Percentiles rank a stretch among this genome's conserved stretches.
Conservation (phyloP, 441 rosid genomes). For the Cnidoscolus chayamansa region DNA sequence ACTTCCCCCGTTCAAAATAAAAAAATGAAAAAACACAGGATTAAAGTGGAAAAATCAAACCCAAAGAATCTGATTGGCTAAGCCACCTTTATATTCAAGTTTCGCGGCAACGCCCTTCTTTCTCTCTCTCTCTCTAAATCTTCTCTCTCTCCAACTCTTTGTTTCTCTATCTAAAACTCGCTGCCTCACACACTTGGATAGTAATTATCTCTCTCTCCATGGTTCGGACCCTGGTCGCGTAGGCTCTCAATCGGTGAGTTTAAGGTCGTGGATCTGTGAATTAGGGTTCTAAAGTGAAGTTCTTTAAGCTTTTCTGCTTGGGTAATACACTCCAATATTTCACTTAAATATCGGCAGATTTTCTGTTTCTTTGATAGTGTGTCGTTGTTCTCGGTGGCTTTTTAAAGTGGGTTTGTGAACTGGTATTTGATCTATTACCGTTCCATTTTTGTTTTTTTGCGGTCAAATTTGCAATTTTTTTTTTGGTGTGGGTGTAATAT, state of each 20-base stretch:
- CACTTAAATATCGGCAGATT: background rate
- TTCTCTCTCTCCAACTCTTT: slow-evolving; percentile 17
- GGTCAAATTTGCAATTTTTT: background rate
- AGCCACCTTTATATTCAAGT: slow-evolving; percentile 73
- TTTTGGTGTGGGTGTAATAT: slow-evolving; percentile 5
- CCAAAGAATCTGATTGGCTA: slow-evolving; percentile 37
- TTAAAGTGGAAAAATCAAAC: slow-evolving; percentile 9
- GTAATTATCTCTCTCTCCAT: slow-evolving; percentile 12
- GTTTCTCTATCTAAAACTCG: slow-evolving; percentile 20
- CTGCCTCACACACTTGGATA: background rate
- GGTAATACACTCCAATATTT: background rate
- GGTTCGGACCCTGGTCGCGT: slow-evolving; percentile 28
- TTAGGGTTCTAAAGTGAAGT: slow-evolving; percentile 43
- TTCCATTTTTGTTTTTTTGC: slow-evolving; percentile 7
- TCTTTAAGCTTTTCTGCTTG: slow-evolving; percentile 6
- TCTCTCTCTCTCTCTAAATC: slow-evolving; percentile 25
- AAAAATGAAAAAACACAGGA: background rate
- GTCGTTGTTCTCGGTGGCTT: background rate
- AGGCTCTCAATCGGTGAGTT: slow-evolving; percentile 40
- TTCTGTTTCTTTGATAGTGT: background rate
- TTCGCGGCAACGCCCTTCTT: slow-evolving; percentile 82
- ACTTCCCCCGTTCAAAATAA: background rate
- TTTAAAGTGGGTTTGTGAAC: slow-evolving; percentile 4
- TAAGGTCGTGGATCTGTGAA: slow-evolving; percentile 37
- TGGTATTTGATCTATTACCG: background rate